A percentile compares a stretch with the other conserved stretches of the same genome.
Evolutionary conservation across 129 eudicot species (phyloP).

Genomic region (Artemisia tridentata): DNA sequence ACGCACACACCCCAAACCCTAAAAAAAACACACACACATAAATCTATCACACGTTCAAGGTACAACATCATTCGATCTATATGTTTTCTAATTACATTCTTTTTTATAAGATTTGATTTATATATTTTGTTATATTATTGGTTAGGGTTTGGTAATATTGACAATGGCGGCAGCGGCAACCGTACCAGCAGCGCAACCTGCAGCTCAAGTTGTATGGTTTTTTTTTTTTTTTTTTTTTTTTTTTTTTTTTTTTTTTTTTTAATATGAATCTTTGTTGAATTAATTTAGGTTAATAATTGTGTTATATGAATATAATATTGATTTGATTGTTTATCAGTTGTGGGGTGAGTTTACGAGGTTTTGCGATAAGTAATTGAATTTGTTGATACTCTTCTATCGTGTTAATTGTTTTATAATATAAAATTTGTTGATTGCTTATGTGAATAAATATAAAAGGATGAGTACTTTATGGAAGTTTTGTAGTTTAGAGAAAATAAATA

Average conservation of each 20-base stretch:
- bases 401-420: neutral
- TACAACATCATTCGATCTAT: neutral
- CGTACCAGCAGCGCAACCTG: constrained; percentile 47
- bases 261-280: neutral
- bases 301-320: too few species aligned
- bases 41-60: too few species aligned
- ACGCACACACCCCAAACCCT: too few species aligned
- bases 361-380: too few species aligned
- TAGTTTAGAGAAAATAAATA: too few species aligned
- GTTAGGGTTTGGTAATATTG: constrained; percentile 29
- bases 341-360: too few species aligned
- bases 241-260: neutral
- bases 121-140: neutral
- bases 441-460: too few species aligned
- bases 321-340: too few species aligned
- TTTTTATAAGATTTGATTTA: constrained; percentile 8
- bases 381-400: neutral
- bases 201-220: constrained; percentile 70
- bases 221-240: neutral
- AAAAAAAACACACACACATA: too few species aligned
- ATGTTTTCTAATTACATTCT: neutral
- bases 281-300: neutral
- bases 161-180: constrained; percentile 52
- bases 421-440: neutral
- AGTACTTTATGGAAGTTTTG: too few species aligned